Conservation (phyloP, 306 rosid species). For the Rosa multiflora region DNA sequence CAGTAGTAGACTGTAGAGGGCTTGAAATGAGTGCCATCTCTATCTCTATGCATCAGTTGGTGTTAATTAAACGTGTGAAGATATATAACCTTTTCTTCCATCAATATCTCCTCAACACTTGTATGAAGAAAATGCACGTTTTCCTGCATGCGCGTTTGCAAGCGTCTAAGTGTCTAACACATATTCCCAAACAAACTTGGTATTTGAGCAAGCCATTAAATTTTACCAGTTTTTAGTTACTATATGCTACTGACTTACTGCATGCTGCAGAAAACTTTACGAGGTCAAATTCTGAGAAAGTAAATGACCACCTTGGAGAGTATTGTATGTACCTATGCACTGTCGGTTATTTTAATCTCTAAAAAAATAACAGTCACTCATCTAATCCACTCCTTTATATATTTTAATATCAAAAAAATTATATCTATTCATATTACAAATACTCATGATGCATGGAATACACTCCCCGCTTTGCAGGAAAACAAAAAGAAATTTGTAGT, state of each 20-base stretch:
- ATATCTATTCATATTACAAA: too few species aligned
- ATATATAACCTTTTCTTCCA: not conserved
- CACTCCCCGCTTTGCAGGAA: conserved; percentile 1
- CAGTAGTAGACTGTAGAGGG: not conserved
- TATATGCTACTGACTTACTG: not conserved
- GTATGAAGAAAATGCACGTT: not conserved
- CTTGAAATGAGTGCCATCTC: conserved; percentile 27
- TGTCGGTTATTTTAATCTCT: too few species aligned
- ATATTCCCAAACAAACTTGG: not conserved
- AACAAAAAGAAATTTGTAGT: not conserved
- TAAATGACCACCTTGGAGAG: not conserved
- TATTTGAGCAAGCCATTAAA: conserved; percentile 1
- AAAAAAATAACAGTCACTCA: too few species aligned
- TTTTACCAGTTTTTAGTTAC: not conserved
- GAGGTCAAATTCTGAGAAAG: not conserved
- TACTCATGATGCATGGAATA: too few species aligned
- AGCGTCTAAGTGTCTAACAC: not conserved
- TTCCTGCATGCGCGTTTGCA: conserved; percentile 6
- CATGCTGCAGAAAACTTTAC: not conserved
- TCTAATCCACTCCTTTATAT: too few species aligned
- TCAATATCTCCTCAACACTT: not conserved
- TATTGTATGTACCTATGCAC: too few species aligned
- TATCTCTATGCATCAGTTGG: not conserved
- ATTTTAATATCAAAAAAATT: too few species aligned
- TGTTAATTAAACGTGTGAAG: not conserved